phyloP scores from a whole-genome alignment of 257 asterid genomes.

The Fraxinus americana region DNA sequence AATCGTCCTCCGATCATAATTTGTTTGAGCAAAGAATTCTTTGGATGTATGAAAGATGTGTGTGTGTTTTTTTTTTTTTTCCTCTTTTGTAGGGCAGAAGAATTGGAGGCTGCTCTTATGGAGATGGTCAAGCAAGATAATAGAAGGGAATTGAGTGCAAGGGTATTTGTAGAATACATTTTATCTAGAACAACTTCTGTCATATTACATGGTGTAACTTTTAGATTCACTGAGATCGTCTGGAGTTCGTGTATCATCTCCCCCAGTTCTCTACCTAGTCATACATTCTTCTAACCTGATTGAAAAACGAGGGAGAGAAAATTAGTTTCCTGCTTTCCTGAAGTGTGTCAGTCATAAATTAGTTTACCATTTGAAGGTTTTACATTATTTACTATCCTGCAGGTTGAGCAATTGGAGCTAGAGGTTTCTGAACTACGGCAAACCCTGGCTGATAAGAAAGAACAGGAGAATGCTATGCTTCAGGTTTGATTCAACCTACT shows the following conservation, averaged over 20 bases:
- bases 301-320: conserved; percentile 15
- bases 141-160: conserved; percentile 77
- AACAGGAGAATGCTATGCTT: conserved; percentile 77
- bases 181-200: conserved; percentile 7
- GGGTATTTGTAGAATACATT: conserved; percentile 46
- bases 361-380: background rate
- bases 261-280: background rate
- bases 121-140: conserved; percentile 86
- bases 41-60: conserved; percentile 14
- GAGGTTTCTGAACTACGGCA: conserved; percentile 67
- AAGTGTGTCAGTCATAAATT: conserved; percentile 2
- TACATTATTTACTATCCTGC: conserved; percentile 26
- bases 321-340: background rate
- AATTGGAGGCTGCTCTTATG: conserved; percentile 88
- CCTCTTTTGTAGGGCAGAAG: conserved; percentile 67
- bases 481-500: conserved; percentile 49
- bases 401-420: conserved; percentile 85
- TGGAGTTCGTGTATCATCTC: background rate
- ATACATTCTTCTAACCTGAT: background rate
- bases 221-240: background rate
- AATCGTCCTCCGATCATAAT: background rate
- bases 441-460: conserved; percentile 61
- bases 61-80: conserved; percentile 15
- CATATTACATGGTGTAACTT: conserved; percentile 20
- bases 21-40: background rate